Conservation (phyloP, 371 early-diverging fungal species). For the Quaeritorhiza haematococci region DNA sequence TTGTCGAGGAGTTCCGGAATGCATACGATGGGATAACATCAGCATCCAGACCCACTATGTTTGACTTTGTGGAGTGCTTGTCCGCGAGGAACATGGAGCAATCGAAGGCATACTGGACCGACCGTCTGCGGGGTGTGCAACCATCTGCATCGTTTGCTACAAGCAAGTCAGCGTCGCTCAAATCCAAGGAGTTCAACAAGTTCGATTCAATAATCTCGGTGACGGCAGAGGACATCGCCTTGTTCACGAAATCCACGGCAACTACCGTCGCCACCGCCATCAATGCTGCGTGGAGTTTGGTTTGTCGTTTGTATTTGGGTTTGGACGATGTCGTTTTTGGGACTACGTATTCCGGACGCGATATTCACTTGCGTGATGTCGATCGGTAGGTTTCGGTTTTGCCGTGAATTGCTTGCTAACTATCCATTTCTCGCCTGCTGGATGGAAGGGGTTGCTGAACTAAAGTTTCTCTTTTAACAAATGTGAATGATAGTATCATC, state of each 20-base stretch:
- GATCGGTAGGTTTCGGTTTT: constrained; percentile 4
- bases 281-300: constrained; percentile 22
- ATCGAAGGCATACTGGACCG: background rate
- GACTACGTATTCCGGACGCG: constrained; percentile 18
- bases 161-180: too few relatives aligned
- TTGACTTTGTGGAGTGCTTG: background rate
- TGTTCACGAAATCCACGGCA: too few relatives aligned
- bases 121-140: background rate
- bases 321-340: constrained; percentile 22
- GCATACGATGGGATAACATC: background rate
- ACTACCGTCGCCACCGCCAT: too few relatives aligned
- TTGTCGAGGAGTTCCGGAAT: constrained; percentile 4
- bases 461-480: too few relatives aligned
- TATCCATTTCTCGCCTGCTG: too few relatives aligned
- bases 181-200: too few relatives aligned
- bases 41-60: background rate
- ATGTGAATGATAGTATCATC: constrained; percentile 7
- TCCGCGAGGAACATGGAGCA: background rate
- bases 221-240: too few relatives aligned
- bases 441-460: too few relatives aligned
- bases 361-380: constrained; percentile 8
- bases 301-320: constrained; percentile 5
- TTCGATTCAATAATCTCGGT: too few relatives aligned
- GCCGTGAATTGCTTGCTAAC: too few relatives aligned
- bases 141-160: too few relatives aligned